Conservation (phyloP, 768 basidiomycete genomes). For the Boletus vinaceobasis region DNA sequence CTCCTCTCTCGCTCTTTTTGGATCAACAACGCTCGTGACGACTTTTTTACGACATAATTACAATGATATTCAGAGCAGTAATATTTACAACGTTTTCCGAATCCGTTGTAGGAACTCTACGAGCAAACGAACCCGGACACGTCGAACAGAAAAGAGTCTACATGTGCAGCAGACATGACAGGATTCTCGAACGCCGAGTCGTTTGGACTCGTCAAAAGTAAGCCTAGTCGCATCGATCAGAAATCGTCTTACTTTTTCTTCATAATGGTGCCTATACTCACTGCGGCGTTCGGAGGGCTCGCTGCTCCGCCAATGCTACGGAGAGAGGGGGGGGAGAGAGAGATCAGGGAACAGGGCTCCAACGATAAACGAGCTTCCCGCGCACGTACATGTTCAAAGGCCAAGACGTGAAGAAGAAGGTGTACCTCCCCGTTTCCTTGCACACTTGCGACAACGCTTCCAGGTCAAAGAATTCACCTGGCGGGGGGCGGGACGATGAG, state of each 20-base stretch:
- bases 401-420: conserved; percentile 77
- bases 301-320: conserved; percentile 61
- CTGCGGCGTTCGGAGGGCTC: conserved; percentile 69
- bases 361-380: background rate
- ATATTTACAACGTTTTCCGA: conserved; percentile 8
- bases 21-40: conserved; percentile 12
- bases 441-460: conserved; percentile 58
- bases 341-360: background rate
- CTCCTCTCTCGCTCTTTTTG: background rate
- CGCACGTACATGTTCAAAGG: conserved; percentile 62
- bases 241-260: background rate
- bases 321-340: too few relatives aligned
- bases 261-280: conserved; percentile 31
- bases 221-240: conserved; percentile 14
- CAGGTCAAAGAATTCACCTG: conserved; percentile 71
- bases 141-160: background rate
- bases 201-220: conserved; percentile 23
- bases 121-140: background rate
- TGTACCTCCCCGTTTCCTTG: conserved; percentile 56
- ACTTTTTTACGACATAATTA: conserved; percentile 29
- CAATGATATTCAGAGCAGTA: conserved; percentile 17
- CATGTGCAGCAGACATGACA: background rate
- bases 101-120: background rate
- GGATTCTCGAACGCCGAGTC: background rate
- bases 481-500: too few relatives aligned